Evolutionary conservation across 1,139 yeast species (phyloP), one percentile per base, ranked within the genome.

Genomic region (Blastobotrys niveus): DNA sequence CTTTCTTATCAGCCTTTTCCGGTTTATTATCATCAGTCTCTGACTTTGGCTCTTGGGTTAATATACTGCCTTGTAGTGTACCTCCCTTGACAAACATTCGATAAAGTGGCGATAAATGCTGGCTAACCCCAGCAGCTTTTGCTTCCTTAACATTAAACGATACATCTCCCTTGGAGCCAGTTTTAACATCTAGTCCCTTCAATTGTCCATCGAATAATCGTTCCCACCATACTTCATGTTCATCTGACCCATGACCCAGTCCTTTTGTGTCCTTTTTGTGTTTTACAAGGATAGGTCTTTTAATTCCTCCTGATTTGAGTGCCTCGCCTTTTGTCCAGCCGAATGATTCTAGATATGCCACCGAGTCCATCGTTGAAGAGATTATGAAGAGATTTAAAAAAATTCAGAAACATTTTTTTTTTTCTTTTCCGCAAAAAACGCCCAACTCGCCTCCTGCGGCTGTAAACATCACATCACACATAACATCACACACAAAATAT

Each of bases 281-380:
- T 54, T 82, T 82, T 39, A 91, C 96, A 50, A 91, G 66, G 40
- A 91, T 79, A 0, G 98, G 97, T 58, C 80, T 86, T 56, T 74
- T 79, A 45, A 91, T 66, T 0, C 96, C 95, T 3, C 95, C 96
- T 39, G 72, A 63, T 53, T 73, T 76, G 34, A 91, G 68, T 0
- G 95, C 94, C 54, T 87, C 86, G 4, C 97, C 97, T 55, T 86
- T 91, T 46, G 73, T 72, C 98, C 98, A 91, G 14, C 97, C 97
- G 57, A 73, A 87, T 2, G 85, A 77, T 61, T 75, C 71, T 51
- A 91, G 67, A 61, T 89, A 91, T 44, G 68, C 73, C 43, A 73
- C 75, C 34, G 95, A 79, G 64, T 91, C 78, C 96, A 89, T 89
- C 15, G 31, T 25, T 25, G 29, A 25, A 12, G 5, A 7, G 30